phyloP scores from a whole-genome alignment of 2,329 filamentous ascomycete genomes.

The Penicillium sp. region DNA sequence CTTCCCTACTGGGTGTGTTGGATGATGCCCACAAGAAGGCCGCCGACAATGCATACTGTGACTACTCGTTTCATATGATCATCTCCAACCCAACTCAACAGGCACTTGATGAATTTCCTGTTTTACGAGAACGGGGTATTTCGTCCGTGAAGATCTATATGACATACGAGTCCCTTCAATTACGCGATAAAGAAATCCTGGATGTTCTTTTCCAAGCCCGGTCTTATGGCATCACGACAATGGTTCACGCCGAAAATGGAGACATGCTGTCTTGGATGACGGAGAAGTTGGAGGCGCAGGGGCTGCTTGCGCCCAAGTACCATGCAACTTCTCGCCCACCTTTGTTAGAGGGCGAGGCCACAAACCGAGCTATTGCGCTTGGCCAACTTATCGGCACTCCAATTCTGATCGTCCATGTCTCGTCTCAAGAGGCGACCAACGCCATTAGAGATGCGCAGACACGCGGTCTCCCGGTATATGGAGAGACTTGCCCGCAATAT shows the following conservation, averaged over 20 bases:
- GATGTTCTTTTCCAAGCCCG: conserved; percentile 37
- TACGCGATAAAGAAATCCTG: conserved; percentile 44
- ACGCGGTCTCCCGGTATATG: conserved; percentile 50
- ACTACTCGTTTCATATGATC: conserved; percentile 55
- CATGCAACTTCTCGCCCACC: conserved; percentile 45
- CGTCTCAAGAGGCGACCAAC: conserved; percentile 26
- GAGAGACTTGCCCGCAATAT: conserved; percentile 61
- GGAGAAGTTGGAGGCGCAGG: conserved; percentile 36
- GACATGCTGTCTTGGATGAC: conserved; percentile 37
- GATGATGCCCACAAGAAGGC: conserved; percentile 14
- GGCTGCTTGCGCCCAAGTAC: conserved; percentile 36
- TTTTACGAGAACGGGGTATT: conserved; percentile 41
- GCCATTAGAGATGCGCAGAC: not conserved
- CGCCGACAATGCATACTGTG: conserved; percentile 54
- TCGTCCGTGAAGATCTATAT: conserved; percentile 51
- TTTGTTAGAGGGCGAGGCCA: conserved; percentile 47
- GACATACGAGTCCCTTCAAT: conserved; percentile 46
- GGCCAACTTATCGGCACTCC: conserved; percentile 52
- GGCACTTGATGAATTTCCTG: conserved; percentile 40
- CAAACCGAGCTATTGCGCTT: conserved; percentile 52
- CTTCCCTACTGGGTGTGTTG: conserved; percentile 48
- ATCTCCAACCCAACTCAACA: conserved; percentile 31
- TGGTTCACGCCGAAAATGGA: conserved; percentile 50
- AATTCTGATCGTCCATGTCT: conserved; percentile 56
- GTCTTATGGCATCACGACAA: conserved; percentile 21